Evolutionary conservation across 2,329 filamentous ascomycete species (phyloP), one percentile per base, ranked within the genome.

Genomic region (Fusarium sp.): DNA sequence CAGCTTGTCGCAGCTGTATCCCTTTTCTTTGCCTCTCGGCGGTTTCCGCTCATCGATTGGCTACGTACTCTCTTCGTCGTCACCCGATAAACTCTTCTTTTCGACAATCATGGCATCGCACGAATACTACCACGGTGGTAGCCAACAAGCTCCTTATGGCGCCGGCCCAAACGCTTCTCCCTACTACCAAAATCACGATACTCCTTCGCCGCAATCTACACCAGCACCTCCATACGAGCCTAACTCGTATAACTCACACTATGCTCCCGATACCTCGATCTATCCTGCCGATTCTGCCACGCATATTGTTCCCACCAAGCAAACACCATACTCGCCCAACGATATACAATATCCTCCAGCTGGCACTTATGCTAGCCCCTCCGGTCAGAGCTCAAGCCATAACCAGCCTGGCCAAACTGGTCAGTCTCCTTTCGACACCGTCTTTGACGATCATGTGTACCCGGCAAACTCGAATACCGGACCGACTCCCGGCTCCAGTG

Each of bases 381-480:
- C 65, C 35, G 59, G 79, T 4, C 78, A 80, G 73, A 75, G 48
- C 30, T 52, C 64, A 45, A 63, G 44, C 38, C 70, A 69, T 42
- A 48, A 76, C 49, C 79, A 78, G 32, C 80, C 80, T 53, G 78
- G 78, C 37, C 77, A 80, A 62, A 79, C 79, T 30, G 79, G 78
- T 49, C 82, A 74, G 75, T 86, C 89, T 23, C 90, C 90, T 13
- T 91, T 92, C 77, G 88, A 89, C 59, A 88, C 87, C 50, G 88
- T 90, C 60, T 92, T 92, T 78, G 90, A 92, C 80, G 90, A 92
- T 78, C 84, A 90, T 80, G 85, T 86, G 62, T 92, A 92, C 77
- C 88, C 89, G 60, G 83, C 86, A 54, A 85, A 85, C 76, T 41
- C 69, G 49, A 85, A 85, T 75, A 81, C 84, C n/a, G 75, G 74